A percentile compares a stretch with the other conserved stretches of the same genome.
These are phyloP conservation scores for Nemania bipapillata DNA, from an alignment of 2,329 filamentous ascomycete genomes.

Conservation along the genomic window DNA sequence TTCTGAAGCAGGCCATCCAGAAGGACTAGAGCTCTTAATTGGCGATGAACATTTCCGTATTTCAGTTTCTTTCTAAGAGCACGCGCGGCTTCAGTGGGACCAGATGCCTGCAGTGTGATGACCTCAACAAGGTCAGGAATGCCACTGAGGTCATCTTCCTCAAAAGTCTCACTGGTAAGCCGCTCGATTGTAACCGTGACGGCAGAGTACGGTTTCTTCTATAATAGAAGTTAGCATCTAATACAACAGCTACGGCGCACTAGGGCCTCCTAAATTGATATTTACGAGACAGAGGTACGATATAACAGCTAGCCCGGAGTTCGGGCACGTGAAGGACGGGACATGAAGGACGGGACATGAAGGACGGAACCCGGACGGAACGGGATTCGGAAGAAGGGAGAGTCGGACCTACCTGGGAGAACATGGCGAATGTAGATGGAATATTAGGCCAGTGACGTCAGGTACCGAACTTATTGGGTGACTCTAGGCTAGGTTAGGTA, in stretches of 20 bases:
- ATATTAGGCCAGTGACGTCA: conserved; percentile 31
- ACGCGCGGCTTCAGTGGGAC: conserved; percentile 87
- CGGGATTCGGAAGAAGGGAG: not conserved
- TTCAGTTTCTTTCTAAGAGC: conserved; percentile 98
- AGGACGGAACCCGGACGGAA: not conserved
- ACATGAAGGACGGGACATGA: too few species aligned
- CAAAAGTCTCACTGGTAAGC: conserved; percentile 87
- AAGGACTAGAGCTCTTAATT: conserved; percentile 86
- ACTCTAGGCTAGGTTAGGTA: not conserved
- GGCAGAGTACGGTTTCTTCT: conserved; percentile 91
- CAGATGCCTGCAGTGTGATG: conserved; percentile 86
- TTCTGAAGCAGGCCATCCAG: conserved; percentile 96
- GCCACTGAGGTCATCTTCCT: conserved; percentile 89
- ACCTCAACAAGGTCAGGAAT: conserved; percentile 95
- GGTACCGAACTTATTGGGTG: conserved; percentile 5
- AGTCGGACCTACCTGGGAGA: conserved; percentile 37
- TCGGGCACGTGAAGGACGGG: not conserved
- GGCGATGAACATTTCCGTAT: conserved; percentile 93
- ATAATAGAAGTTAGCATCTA: conserved; percentile 27
- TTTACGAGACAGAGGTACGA: not conserved
- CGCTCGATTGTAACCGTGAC: conserved; percentile 92
- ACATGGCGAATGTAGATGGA: conserved; percentile 34
- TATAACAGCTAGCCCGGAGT: not conserved
- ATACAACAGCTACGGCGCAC: not conserved
- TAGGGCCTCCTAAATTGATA: not conserved